Conservation (phyloP, 2,329 filamentous ascomycete genomes). For the Nemania sp. region DNA sequence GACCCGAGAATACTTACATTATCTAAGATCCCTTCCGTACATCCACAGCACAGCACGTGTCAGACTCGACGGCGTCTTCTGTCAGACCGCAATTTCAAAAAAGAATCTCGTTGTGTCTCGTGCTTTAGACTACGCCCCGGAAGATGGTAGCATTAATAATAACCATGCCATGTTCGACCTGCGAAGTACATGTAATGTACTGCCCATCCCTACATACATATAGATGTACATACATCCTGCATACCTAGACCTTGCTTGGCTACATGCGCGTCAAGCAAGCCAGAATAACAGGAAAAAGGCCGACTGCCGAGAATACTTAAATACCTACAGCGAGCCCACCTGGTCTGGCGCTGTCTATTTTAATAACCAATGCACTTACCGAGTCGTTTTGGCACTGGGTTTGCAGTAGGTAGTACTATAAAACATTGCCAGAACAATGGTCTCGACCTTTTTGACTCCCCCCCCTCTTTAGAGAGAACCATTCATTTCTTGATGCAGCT, state of each 20-base stretch:
- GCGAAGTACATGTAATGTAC: not conserved
- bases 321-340: conserved; percentile 6
- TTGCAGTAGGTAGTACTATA: too few species aligned
- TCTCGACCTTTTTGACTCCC: conserved; percentile 22
- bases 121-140: not conserved
- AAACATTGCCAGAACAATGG: conserved; percentile 24
- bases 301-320: conserved; percentile 25
- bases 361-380: not conserved
- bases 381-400: conserved; percentile 3
- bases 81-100: conserved; percentile 30
- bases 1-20: not conserved
- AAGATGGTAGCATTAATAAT: not conserved
- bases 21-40: conserved; percentile 6
- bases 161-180: not conserved
- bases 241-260: not conserved
- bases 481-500: not conserved
- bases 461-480: conserved; percentile 2
- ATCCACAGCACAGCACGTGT: conserved; percentile 18
- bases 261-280: conserved; percentile 1
- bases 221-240: not conserved
- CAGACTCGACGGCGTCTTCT: conserved; percentile 8
- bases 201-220: conserved; percentile 1
- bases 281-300: not conserved
- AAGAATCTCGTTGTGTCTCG: conserved; percentile 7
- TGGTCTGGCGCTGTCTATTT: conserved; percentile 15